Conservation (phyloP, 495 filamentous ascomycete species). For the Articulospora tetracladia region DNA sequence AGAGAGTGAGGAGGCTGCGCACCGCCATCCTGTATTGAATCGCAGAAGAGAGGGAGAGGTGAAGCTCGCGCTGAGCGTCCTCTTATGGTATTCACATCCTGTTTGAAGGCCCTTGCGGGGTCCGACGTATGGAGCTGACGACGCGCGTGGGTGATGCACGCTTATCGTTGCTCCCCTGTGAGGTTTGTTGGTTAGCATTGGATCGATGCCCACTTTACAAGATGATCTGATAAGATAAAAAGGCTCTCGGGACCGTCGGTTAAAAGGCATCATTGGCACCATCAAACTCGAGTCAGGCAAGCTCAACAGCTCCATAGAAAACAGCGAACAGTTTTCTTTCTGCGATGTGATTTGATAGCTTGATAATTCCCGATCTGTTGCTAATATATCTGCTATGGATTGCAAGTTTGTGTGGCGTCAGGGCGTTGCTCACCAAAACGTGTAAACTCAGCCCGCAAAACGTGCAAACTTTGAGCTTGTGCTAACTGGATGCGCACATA, state of each 20-base stretch:
- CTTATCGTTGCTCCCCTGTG: background rate
- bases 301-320: background rate
- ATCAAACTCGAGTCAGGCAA: background rate
- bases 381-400: background rate
- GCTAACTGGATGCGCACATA: too few species aligned
- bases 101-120: background rate
- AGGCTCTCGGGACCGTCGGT: background rate
- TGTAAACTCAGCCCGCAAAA: too few species aligned
- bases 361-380: background rate
- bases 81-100: background rate
- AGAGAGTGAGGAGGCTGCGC: background rate
- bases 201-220: background rate
- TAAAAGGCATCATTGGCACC: background rate
- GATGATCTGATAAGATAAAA: constrained; percentile 4
- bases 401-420: too few species aligned
- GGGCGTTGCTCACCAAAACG: too few species aligned
- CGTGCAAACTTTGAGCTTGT: too few species aligned
- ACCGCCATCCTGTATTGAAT: background rate
- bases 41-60: background rate
- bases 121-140: background rate
- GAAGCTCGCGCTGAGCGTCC: background rate
- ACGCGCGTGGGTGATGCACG: background rate
- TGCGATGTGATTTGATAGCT: background rate
- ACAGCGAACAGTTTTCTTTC: background rate
- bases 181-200: background rate